phyloP scores from a whole-genome alignment of 1,284 basidiomycete species.

The Apiotrichum gamsii region DNA sequence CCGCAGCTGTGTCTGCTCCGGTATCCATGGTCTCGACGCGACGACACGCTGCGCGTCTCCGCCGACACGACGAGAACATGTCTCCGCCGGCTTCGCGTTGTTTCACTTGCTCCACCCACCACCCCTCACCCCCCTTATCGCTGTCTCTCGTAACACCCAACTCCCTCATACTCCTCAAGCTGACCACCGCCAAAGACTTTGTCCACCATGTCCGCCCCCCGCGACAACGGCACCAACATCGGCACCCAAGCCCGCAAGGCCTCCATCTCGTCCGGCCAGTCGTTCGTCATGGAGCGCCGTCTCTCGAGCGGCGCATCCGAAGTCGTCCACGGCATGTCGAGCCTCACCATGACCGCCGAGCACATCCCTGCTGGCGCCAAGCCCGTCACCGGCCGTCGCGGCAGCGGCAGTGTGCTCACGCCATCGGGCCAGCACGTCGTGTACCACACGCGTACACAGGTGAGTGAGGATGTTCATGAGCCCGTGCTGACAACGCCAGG shows the following conservation, averaged over 20 bases:
- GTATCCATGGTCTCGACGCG: no score
- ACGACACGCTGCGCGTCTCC: no score
- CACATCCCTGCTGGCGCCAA: not conserved
- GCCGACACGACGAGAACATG: no score
- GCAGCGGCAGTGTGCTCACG: conserved; percentile 58
- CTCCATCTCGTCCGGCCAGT: conserved; percentile 13
- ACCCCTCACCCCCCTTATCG: not conserved
- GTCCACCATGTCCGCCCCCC: conserved; percentile 17
- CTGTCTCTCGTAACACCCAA: not conserved
- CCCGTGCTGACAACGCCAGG: conserved; percentile 22
- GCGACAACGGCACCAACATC: conserved; percentile 43
- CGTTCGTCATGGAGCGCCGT: conserved; percentile 7
- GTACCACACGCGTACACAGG: conserved; percentile 54
- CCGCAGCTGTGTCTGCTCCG: no score
- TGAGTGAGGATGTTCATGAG: conserved; percentile 13
- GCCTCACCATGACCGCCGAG: not conserved
- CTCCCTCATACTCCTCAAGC: not conserved
- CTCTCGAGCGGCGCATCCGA: not conserved
- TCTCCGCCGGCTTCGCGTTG: no score
- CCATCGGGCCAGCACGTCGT: conserved; percentile 68
- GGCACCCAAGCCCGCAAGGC: conserved; percentile 34
- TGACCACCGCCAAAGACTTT: not conserved
- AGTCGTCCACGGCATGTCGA: not conserved
- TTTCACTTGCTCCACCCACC: not conserved
- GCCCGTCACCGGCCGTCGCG: conserved; percentile 31